Conservation (phyloP, 768 basidiomycete species). For the Phlebiopsis gigantea region DNA sequence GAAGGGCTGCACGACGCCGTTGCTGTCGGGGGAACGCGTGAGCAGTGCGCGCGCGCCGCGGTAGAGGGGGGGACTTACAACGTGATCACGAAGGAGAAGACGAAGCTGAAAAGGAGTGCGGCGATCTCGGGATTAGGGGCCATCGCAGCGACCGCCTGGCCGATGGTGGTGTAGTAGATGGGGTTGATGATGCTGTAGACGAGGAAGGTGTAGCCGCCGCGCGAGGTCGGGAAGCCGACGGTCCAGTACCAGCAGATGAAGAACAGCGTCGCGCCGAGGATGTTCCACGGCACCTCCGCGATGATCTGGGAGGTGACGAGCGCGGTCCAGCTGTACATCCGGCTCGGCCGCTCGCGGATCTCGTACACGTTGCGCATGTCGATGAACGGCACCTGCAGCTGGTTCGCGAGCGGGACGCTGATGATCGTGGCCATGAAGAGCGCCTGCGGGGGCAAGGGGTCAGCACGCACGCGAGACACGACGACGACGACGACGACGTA, state of each 20-base stretch:
- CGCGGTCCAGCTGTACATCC: conserved; percentile 63
- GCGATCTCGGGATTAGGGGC: conserved; percentile 56
- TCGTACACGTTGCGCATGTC: conserved; percentile 57
- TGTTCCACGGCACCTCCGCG: conserved; percentile 58
- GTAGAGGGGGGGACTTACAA: conserved; percentile 37
- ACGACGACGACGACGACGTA: conserved; percentile 23
- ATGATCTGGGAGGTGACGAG: conserved; percentile 50
- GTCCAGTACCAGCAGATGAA: conserved; percentile 72
- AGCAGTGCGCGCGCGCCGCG: background rate
- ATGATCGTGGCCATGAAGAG: conserved; percentile 53
- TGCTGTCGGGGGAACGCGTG: conserved; percentile 28
- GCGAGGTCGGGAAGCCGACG: conserved; percentile 48
- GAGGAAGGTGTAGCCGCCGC: conserved; percentile 59
- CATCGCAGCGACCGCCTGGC: conserved; percentile 51
- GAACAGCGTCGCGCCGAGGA: conserved; percentile 50
- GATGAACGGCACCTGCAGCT: conserved; percentile 59
- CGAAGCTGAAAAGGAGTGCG: conserved; percentile 48
- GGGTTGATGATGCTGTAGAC: conserved; percentile 50
- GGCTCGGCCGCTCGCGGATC: conserved; percentile 58
- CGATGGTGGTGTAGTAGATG: conserved; percentile 57
- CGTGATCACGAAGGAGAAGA: conserved; percentile 61
- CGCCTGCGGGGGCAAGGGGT: too few species aligned
- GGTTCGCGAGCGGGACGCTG: conserved; percentile 50
- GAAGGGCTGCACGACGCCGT: conserved; percentile 67
- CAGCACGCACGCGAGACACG: background rate